A percentile compares a stretch with the other conserved stretches of the same genome.
Conservation (phyloP, 1,139 yeast genomes). For the Lodderomyces margitis region DNA sequence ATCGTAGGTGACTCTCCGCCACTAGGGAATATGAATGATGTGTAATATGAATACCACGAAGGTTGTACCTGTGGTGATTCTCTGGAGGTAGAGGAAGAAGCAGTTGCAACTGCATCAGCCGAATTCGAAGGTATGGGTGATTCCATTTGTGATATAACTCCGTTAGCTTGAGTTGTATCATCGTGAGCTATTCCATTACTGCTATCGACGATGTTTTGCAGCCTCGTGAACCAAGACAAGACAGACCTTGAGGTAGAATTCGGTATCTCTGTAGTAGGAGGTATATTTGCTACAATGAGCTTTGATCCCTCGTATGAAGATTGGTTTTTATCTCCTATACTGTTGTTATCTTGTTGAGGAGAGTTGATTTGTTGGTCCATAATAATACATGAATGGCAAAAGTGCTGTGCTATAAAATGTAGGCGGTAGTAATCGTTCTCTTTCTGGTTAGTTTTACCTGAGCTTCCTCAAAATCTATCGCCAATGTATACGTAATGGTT, state of each 20-base stretch:
- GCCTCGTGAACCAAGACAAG: not conserved
- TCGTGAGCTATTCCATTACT: not conserved
- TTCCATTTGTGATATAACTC: not conserved
- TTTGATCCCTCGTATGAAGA: not conserved
- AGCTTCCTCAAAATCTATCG: too few species aligned
- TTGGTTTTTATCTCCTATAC: not conserved
- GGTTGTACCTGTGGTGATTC: not conserved
- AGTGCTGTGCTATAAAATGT: too few species aligned
- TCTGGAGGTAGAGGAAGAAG: not conserved
- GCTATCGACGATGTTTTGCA: not conserved
- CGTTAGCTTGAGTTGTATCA: not conserved
- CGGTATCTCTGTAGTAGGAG: not conserved
- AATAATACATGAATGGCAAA: constrained; percentile 1
- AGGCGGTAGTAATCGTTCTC: too few species aligned
- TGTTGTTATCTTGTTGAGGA: not conserved
- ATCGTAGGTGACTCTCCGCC: not conserved
- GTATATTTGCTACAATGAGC: not conserved
- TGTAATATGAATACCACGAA: constrained; percentile 3
- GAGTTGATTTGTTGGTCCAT: not conserved
- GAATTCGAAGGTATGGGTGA: not conserved
- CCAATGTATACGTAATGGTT: too few species aligned
- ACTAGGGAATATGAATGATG: constrained; percentile 1
- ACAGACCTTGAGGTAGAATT: not conserved
- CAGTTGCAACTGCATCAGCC: not conserved
- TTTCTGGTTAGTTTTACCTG: too few species aligned